Conservation (phyloP, 805 yeast species). For the Scheffersomyces stipitis region DNA sequence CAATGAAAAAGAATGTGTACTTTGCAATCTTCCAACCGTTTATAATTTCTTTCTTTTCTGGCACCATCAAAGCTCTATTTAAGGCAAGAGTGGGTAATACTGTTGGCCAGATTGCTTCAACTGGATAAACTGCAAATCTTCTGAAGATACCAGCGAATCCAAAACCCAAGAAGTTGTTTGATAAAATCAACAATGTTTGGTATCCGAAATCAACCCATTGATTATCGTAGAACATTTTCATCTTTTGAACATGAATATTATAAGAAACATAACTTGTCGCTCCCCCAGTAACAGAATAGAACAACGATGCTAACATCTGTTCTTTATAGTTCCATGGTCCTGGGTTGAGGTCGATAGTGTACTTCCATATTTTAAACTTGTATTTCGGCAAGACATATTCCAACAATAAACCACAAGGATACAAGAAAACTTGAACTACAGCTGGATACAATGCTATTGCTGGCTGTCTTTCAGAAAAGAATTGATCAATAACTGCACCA, state of each 20-base stretch:
- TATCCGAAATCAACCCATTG: slow-evolving; percentile 17
- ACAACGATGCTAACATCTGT: slow-evolving; percentile 41
- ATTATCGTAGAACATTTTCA: slow-evolving; percentile 9
- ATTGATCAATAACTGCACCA: slow-evolving; percentile 15
- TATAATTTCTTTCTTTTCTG: slow-evolving; percentile 21
- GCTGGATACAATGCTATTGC: slow-evolving; percentile 10
- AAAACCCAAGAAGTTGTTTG: slow-evolving; percentile 15
- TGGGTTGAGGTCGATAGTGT: slow-evolving; percentile 30
- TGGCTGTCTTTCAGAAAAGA: slow-evolving; percentile 16
- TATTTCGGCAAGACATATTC: slow-evolving; percentile 13
- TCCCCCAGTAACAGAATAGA: slow-evolving; percentile 35
- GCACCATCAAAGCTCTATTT: slow-evolving; percentile 45
- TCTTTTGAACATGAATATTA: slow-evolving; percentile 8
- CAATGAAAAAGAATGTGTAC: slow-evolving; percentile 29
- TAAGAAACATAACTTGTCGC: slow-evolving; percentile 27
- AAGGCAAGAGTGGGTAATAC: slow-evolving; percentile 45
- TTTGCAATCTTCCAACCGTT: slow-evolving; percentile 25
- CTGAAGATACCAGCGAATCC: slow-evolving; percentile 17
- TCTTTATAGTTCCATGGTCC: slow-evolving; percentile 43
- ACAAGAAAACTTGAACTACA: slow-evolving; percentile 16
- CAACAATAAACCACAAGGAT: slow-evolving; percentile 14
- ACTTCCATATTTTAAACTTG: slow-evolving; percentile 20
- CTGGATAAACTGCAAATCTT: slow-evolving; percentile 16
- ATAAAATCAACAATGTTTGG: slow-evolving; percentile 11
- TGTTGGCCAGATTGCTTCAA: slow-evolving; percentile 14